Conservation (phyloP, 2,329 filamentous ascomycete species). For the Dendryphion nanum region DNA sequence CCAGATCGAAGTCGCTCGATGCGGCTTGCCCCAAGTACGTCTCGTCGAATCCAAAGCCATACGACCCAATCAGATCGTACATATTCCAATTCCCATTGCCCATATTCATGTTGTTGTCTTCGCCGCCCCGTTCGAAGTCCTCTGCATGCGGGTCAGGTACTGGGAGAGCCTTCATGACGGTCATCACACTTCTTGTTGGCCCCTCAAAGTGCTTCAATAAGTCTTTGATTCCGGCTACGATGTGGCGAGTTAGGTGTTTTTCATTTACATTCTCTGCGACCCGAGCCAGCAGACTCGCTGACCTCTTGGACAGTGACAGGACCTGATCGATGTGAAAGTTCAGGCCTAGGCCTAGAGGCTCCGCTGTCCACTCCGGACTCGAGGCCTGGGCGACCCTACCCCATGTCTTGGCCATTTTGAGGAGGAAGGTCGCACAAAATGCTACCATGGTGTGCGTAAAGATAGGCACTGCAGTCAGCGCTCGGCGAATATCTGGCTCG, state of each 20-base stretch:
- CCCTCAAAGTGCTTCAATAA: constrained; percentile 24
- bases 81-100: constrained; percentile 20
- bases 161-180: too few relatives aligned
- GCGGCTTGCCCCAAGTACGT: constrained; percentile 29
- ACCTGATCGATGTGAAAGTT: constrained; percentile 33
- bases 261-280: constrained; percentile 28
- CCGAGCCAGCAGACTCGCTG: constrained; percentile 23
- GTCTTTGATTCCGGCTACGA: constrained; percentile 28
- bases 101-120: neutral
- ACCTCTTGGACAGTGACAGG: constrained; percentile 23
- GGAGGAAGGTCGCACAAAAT: constrained; percentile 53
- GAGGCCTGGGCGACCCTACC: constrained; percentile 26
- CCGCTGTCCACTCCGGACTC: constrained; percentile 21
- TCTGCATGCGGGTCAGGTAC: too few relatives aligned
- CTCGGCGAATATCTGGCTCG: constrained; percentile 45
- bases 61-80: constrained; percentile 30
- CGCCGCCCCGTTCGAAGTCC: neutral
- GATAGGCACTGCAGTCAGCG: constrained; percentile 47
- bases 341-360: constrained; percentile 24
- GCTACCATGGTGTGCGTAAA: constrained; percentile 55
- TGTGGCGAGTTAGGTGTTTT: constrained; percentile 29
- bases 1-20: constrained; percentile 27
- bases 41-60: constrained; percentile 34
- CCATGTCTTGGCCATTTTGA: constrained; percentile 49
- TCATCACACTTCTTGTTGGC: neutral